These are phyloP conservation scores for Curvularia sp. DNA, from an alignment of 2,329 filamentous ascomycete genomes.

Conservation along the genomic window DNA sequence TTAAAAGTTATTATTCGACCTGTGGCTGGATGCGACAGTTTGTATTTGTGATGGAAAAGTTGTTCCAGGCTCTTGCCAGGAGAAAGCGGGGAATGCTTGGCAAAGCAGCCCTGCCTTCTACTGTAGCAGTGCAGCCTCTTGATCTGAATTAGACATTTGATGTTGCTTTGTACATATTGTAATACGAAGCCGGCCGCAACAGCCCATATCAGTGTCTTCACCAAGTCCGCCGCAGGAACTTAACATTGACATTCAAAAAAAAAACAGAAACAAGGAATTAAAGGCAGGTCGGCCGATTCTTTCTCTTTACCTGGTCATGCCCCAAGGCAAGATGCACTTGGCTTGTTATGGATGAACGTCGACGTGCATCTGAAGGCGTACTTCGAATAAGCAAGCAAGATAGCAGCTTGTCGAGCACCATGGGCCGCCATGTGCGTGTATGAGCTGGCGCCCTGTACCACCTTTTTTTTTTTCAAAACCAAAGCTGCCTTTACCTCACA, in stretches of 20 bases:
- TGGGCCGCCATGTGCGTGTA: not conserved
- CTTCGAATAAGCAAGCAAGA: not conserved
- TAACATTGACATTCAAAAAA: not conserved
- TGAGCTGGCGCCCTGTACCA: not conserved
- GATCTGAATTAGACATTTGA: conserved; percentile 14
- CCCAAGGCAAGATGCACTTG: not conserved
- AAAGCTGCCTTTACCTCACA: not conserved
- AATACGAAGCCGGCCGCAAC: conserved; percentile 25
- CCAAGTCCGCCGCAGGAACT: not conserved
- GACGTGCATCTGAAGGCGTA: conserved; percentile 22
- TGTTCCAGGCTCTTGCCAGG: conserved; percentile 2
- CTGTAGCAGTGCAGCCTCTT: conserved; percentile 22
- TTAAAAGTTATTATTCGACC: conserved; percentile 38
- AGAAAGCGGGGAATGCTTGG: not conserved
- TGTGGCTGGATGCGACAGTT: conserved; percentile 9
- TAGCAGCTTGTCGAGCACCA: not conserved
- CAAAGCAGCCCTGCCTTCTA: conserved; percentile 8
- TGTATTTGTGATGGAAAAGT: conserved; percentile 17
- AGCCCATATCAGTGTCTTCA: conserved; percentile 21
- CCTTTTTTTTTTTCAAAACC: not conserved
- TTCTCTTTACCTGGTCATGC: not conserved
- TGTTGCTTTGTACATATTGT: conserved; percentile 35
- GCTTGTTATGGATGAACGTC: conserved; percentile 16
- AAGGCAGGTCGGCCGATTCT: not conserved
- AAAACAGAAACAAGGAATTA: too few species aligned